A percentile compares a stretch with the other conserved stretches of the same genome.
phyloP scores from a whole-genome alignment of 371 early-diverging fungal species.

The Mucor ambiguus region DNA sequence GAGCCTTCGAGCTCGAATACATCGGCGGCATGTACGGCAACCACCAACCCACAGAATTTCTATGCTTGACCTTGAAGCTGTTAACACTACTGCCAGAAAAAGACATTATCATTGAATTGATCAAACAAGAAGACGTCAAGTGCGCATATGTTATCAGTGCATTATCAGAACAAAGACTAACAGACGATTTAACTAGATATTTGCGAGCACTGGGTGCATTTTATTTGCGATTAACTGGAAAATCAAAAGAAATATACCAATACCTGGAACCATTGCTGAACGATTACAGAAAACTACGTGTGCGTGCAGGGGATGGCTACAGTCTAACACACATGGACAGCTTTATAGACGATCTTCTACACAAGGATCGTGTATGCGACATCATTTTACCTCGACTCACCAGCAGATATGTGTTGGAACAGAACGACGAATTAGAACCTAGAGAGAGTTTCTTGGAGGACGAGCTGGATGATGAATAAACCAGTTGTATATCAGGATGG shows the following conservation, averaged over 20 bases:
- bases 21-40: conserved; percentile 90
- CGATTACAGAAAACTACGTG: conserved; percentile 87
- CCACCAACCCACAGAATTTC: conserved; percentile 88
- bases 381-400: conserved; percentile 85
- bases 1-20: conserved; percentile 74
- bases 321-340: conserved; percentile 85
- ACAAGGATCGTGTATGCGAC: conserved; percentile 83
- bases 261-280: conserved; percentile 84
- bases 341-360: conserved; percentile 86
- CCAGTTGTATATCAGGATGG: not conserved
- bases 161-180: not conserved
- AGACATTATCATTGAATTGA: conserved; percentile 81
- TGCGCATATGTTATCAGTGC: conserved; percentile 24
- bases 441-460: conserved; percentile 81
- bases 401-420: conserved; percentile 83
- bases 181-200: conserved; percentile 50
- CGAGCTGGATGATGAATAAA: conserved; percentile 55
- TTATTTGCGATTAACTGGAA: conserved; percentile 83
- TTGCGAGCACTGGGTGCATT: conserved; percentile 89
- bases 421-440: conserved; percentile 83
- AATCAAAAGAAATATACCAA: conserved; percentile 78
- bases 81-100: conserved; percentile 90
- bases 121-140: conserved; percentile 80
- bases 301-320: conserved; percentile 56
- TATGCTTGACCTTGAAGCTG: conserved; percentile 87